phyloP scores from a whole-genome alignment of 176 grass and related monocot species.

The Bromus sterilis region DNA sequence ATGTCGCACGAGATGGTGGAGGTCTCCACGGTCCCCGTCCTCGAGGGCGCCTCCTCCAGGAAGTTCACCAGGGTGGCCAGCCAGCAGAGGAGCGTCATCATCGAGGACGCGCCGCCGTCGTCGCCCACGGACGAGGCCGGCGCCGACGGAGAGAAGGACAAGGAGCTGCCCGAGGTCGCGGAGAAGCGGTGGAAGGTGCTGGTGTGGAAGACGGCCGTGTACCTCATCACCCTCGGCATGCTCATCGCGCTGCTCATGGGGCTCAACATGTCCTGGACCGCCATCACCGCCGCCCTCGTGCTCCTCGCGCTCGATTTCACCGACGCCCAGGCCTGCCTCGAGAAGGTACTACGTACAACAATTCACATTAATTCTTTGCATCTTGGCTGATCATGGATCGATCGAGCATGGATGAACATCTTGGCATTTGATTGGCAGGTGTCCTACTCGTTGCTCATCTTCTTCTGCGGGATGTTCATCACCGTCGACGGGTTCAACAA shows the following conservation, averaged over 20 bases:
- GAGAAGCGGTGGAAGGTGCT: conserved; percentile 51
- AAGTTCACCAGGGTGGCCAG: conserved; percentile 45
- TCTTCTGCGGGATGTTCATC: conserved; percentile 98
- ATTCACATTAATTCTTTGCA: too few relatives aligned
- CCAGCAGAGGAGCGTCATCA: conserved; percentile 35
- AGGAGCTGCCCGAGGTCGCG: conserved; percentile 29
- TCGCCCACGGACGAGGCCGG: neutral
- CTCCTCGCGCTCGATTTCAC: conserved; percentile 86
- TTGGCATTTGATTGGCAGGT: conserved; percentile 36
- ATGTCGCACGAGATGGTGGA: conserved; percentile 45
- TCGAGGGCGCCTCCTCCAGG: conserved; percentile 15
- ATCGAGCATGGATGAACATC: neutral
- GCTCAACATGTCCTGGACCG: conserved; percentile 88
- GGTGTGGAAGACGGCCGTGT: conserved; percentile 71
- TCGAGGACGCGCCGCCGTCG: conserved; percentile 41
- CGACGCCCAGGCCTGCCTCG: conserved; percentile 68
- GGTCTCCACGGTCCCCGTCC: conserved; percentile 24
- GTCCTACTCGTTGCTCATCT: conserved; percentile 87
- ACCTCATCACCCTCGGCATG: conserved; percentile 82
- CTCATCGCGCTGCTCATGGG: conserved; percentile 76
- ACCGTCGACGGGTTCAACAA: conserved; percentile 92
- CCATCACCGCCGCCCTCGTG: conserved; percentile 75
- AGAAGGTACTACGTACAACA: too few relatives aligned
- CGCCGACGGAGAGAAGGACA: conserved; percentile 23
- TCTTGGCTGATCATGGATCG: neutral